These are phyloP conservation scores for Colletotrichum kahawae DNA, from an alignment of 2,329 filamentous ascomycete species.

Conservation along the genomic window DNA sequence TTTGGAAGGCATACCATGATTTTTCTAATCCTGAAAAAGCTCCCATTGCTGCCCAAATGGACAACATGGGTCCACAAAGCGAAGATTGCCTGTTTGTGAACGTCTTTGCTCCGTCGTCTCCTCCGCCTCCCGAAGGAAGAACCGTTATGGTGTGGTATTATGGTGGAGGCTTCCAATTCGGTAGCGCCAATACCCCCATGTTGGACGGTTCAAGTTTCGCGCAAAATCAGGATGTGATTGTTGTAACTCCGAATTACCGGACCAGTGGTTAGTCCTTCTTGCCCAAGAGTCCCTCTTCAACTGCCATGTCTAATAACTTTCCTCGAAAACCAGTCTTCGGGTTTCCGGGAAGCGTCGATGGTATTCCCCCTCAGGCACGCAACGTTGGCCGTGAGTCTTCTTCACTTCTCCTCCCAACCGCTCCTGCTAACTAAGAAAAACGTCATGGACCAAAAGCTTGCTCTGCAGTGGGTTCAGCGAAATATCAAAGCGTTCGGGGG, in stretches of 20 bases:
- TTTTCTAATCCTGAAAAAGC: not conserved
- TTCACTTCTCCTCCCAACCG: not conserved
- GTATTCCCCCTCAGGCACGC: not conserved
- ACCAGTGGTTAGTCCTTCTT: not conserved
- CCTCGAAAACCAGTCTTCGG: not conserved
- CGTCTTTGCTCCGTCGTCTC: not conserved
- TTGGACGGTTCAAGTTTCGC: not conserved
- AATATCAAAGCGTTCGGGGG: constrained; percentile 40
- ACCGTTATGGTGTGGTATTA: not conserved
- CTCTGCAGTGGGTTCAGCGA: constrained; percentile 36
- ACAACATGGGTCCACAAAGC: not conserved
- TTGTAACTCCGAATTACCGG: not conserved
- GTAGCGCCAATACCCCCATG: not conserved
- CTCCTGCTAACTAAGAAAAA: not conserved
- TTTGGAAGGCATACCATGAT: not conserved
- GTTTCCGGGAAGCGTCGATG: not conserved
- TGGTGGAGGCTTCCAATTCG: not conserved
- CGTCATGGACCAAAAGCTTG: constrained; percentile 33
- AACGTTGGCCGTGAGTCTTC: not conserved
- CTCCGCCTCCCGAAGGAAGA: not conserved
- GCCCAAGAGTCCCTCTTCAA: not conserved
- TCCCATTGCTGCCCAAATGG: not conserved
- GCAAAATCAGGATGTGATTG: not conserved
- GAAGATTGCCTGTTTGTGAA: not conserved
- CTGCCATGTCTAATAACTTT: not conserved